Percentiles rank a stretch among this genome's conserved stretches.
phyloP scores from a whole-genome alignment of 306 rosid genomes.

The Coriaria nepalensis region DNA sequence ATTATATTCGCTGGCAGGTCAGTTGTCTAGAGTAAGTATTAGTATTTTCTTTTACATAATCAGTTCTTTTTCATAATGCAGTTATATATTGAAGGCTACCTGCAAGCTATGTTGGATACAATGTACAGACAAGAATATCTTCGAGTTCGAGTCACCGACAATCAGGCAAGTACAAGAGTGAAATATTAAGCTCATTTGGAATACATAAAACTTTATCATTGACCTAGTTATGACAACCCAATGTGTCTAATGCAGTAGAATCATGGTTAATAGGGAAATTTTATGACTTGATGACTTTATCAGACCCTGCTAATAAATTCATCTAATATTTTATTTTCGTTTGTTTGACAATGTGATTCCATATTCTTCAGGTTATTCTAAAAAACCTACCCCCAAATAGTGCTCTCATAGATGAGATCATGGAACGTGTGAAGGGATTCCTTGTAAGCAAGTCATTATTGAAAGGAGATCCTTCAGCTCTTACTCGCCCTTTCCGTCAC shows the following conservation, averaged over 20 bases:
- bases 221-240: no score
- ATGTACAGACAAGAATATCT: conserved; percentile 81
- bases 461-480: conserved; percentile 57
- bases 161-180: conserved; percentile 43
- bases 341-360: conserved; percentile 19
- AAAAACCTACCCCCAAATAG: conserved; percentile 87
- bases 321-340: not conserved
- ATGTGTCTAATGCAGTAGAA: conserved; percentile 1
- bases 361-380: conserved; percentile 49
- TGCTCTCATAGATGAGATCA: conserved; percentile 68
- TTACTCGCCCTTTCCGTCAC: conserved; percentile 44
- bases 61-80: conserved; percentile 32
- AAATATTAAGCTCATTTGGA: conserved; percentile 9
- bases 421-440: conserved; percentile 62
- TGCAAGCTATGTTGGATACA: conserved; percentile 95
- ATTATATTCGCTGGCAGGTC: conserved; percentile 4
- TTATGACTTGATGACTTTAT: conserved; percentile 4
- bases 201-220: no score
- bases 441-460: conserved; percentile 74
- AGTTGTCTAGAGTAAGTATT: not conserved
- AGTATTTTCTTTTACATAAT: conserved; percentile 22
- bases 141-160: conserved; percentile 74
- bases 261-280: not conserved
- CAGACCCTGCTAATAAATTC: not conserved
- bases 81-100: conserved; percentile 93